Percentiles rank a stretch among this genome's conserved stretches.
Evolutionary conservation across 257 asterid genomes (phyloP).

Genomic region (Prunella vulgaris): DNA sequence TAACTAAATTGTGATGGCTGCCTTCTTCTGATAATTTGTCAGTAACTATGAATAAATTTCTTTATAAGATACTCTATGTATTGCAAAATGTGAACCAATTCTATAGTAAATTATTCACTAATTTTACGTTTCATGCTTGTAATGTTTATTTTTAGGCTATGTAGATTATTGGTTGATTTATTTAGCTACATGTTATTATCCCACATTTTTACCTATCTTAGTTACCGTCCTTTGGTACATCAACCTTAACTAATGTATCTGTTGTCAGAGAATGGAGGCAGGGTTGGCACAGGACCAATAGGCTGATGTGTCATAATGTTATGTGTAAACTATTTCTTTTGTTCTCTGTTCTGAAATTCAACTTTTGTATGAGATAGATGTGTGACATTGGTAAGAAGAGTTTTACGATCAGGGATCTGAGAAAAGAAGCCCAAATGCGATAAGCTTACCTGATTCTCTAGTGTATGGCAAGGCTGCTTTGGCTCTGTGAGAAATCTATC

Average conservation of each 20-base stretch:
- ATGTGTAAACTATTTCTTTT: background rate
- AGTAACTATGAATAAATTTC: background rate
- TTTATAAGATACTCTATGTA: background rate
- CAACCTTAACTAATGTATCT: background rate
- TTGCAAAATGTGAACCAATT: background rate
- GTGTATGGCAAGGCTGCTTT: background rate
- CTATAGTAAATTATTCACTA: background rate
- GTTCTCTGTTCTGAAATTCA: background rate
- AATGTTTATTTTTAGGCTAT: background rate
- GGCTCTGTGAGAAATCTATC: conserved; percentile 1
- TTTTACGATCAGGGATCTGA: conserved; percentile 12
- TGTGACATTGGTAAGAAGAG: background rate
- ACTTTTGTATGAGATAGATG: background rate
- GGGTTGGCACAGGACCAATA: background rate
- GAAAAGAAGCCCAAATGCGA: too few species aligned
- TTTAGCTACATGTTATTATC: background rate
- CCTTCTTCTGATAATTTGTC: too few species aligned
- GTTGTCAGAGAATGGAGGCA: background rate
- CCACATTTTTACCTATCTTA: background rate
- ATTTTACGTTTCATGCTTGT: background rate
- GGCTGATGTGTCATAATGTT: background rate
- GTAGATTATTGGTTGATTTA: background rate
- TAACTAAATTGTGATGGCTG: too few species aligned
- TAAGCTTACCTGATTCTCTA: background rate
- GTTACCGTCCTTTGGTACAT: background rate